Evolutionary conservation across 139 green algal species (phyloP), one percentile per base, ranked within the genome.

Genomic region (Nannochloris sp.): DNA sequence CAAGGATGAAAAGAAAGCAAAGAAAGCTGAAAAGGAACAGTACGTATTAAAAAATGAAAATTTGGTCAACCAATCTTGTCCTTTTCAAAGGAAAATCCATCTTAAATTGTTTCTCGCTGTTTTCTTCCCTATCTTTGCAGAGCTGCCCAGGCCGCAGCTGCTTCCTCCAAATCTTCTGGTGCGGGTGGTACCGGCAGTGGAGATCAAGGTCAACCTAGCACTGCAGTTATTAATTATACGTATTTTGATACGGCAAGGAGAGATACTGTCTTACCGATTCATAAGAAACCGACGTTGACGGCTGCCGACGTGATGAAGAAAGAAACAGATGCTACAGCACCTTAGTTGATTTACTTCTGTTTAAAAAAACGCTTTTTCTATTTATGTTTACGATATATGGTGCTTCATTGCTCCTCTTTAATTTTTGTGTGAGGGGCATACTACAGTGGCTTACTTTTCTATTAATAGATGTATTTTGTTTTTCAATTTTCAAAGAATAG

Each of bases 201-300:
- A 47, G 61, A 62, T 34, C 15, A 70, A 4, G 12, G 9, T 15
- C 44, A 64, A 19, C 24, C 63, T 29, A 15, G 13, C 14, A 70
- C 63, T 53, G 44, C 63, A 30, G 47, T 70, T 45, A 29, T 70
- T 25, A 70, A 70, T 60, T 70, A 70, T 32, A 31, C 47, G 13
- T 70, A 70, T 34, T 70, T 70, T 64, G 63, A 70, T 47, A 63
- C 23, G 13, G 63, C 63, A 29, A 19, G 47, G 19, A 59, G 47
- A 24, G 47, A 70, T 46, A 70, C 47, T 19, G 25, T 70, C 3
- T 14, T 46, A 24, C 61, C 61, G 4, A 63, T 23, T 6, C 36
- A 58, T 13, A 64, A 70, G 27, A 62, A 59, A 30, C 47, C 47
- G 4, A 70, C 42, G 25, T 46, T 70, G 47, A 39, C 63, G 15